Base-by-base conservation (phyloP, 2,329 filamentous ascomycete species). In the Mollisia scopiformis region DNA sequence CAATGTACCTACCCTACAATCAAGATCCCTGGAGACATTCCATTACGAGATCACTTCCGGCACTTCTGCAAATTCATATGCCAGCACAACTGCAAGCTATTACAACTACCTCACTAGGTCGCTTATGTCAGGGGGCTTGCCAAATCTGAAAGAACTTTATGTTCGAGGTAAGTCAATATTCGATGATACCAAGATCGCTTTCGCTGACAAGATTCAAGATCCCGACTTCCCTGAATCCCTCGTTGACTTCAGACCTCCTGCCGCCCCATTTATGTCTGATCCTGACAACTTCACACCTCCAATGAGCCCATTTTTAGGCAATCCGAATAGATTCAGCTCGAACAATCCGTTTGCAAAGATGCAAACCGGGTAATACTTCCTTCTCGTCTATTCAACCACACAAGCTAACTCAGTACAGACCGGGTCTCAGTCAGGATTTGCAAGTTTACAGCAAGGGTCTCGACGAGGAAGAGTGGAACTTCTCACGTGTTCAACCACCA, bases 51-150 rank as follows among this genome's bases (percentile, higher is more conserved):
- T 98, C 72, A 89, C 86, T 11, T 82, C 86, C 2, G 79, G 80
- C 10, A 77, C 84, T 0, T 74, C 79, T 3, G 78, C 84, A 0
- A 84, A 86, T 23, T 81, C 87, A 11, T 89, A 86, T 62, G 63
- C 80, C 8, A 80, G 76, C 62, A 78, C 83, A 25, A 83, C 83
- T 0, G 75, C 79, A 10, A 83, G 83, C 19, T 96, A 97, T 78
- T 96, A 97, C 75, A 85, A 86, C 62, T 97, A 97, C 75, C 85
- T 98, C 21, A 88, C 92, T 27, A 85, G 85, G n/a, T 96, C 92
- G 0, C 84, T 98, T 31, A 85, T 95, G 62, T 84, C 87, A 16
- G 89, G 89, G 63, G 84, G 86, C 7, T 82, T 98, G 7, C 92
- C 93, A 1, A 84, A 83, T 35, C 82, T 98, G 8, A 83, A 83